Percentiles rank a stretch among this genome's conserved stretches.
Evolutionary conservation across 2,329 filamentous ascomycete genomes (phyloP).

Genomic region (Cadophora sp.): DNA sequence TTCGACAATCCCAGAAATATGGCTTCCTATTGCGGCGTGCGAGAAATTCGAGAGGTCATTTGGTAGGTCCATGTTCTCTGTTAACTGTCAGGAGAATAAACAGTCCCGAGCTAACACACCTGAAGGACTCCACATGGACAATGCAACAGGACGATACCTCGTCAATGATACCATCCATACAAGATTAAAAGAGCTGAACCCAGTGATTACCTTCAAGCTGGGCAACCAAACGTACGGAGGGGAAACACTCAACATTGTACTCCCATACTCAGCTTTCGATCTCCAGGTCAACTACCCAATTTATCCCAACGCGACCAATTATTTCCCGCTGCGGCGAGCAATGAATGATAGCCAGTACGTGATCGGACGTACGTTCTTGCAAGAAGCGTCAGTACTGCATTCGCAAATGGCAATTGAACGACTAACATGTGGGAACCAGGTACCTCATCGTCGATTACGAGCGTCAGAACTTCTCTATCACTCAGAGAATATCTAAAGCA

Average conservation of each 20-base stretch:
- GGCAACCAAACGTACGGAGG: background rate
- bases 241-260: conserved; percentile 29
- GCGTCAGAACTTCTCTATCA: conserved; percentile 17
- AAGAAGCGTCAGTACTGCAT: conserved; percentile 35
- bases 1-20: too few relatives aligned
- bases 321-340: conserved; percentile 40
- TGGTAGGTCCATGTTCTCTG: too few relatives aligned
- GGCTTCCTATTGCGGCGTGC: too few relatives aligned
- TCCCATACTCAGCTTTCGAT: conserved; percentile 42
- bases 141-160: too few relatives aligned
- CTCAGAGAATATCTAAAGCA: conserved; percentile 6
- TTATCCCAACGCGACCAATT: conserved; percentile 28
- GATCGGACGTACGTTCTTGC: conserved; percentile 40
- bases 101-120: too few relatives aligned
- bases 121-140: too few relatives aligned
- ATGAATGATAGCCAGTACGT: conserved; percentile 35
- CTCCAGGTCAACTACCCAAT: conserved; percentile 37
- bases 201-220: too few relatives aligned
- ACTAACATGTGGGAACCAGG: background rate
- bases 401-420: background rate
- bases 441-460: conserved; percentile 19
- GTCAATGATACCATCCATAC: too few relatives aligned
- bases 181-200: too few relatives aligned
- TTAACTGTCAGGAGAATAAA: too few relatives aligned
- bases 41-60: too few relatives aligned